A percentile compares a stretch with the other conserved stretches of the same genome.
These are phyloP conservation scores for Dentipellis sp. DNA, from an alignment of 768 basidiomycete genomes.

Conservation along the genomic window DNA sequence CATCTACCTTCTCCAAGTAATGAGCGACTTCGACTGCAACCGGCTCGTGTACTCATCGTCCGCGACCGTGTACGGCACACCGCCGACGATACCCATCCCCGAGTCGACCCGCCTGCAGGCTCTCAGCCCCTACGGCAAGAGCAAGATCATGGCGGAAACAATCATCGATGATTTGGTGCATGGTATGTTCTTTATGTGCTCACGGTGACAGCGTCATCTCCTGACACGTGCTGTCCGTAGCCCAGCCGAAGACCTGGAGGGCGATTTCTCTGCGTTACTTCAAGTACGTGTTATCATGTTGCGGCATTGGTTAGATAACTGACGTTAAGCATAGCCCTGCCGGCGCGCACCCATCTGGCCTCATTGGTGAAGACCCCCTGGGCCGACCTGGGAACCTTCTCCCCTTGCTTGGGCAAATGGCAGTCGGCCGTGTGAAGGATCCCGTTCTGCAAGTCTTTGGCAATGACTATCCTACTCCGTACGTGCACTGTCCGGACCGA, in stretches of 20 bases:
- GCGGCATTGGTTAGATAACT: background rate
- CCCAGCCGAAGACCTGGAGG: conserved; percentile 63
- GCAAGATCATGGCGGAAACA: conserved; percentile 91
- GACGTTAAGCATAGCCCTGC: conserved; percentile 56
- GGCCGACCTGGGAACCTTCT: conserved; percentile 93
- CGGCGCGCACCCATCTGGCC: conserved; percentile 94
- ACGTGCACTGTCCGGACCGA: conserved; percentile 6
- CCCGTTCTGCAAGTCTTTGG: conserved; percentile 70
- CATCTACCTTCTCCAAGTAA: conserved; percentile 74
- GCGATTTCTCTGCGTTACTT: conserved; percentile 92
- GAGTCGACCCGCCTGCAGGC: conserved; percentile 83
- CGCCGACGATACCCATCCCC: conserved; percentile 86
- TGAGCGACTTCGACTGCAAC: conserved; percentile 76
- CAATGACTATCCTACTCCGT: conserved; percentile 94
- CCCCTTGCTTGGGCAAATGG: conserved; percentile 91
- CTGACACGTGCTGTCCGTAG: conserved; percentile 27
- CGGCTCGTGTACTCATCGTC: conserved; percentile 96
- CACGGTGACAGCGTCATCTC: background rate
- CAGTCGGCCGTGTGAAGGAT: conserved; percentile 76
- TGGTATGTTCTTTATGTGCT: conserved; percentile 34
- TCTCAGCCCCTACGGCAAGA: conserved; percentile 90
- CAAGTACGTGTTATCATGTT: conserved; percentile 51
- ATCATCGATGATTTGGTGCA: conserved; percentile 84
- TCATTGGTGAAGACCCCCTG: conserved; percentile 93
- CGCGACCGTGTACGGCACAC: conserved; percentile 96